Percentiles rank a stretch among this genome's conserved stretches.
Conservation (phyloP, 208 protist species). For the Acanthamoeba triangularis region DNA sequence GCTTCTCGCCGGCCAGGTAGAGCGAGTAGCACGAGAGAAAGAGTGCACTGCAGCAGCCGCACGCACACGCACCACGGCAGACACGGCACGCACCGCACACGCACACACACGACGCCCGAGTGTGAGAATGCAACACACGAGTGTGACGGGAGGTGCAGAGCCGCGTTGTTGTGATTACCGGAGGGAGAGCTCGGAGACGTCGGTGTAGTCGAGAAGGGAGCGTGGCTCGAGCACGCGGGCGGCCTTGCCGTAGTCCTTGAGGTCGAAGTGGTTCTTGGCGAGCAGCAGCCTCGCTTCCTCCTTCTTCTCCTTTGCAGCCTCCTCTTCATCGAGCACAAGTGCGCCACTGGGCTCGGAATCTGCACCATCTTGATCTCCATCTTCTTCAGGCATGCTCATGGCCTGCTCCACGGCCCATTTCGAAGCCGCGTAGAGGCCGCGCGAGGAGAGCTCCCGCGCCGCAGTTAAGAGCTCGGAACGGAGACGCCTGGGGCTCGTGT, state of each 20-base stretch:
- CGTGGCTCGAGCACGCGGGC: slow-evolving; percentile 57
- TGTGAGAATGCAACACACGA: background rate
- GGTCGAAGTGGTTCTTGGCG: slow-evolving; percentile 82
- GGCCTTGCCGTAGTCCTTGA: slow-evolving; percentile 76
- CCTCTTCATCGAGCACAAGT: background rate
- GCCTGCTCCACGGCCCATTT: slow-evolving; percentile 36
- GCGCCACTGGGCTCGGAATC: background rate
- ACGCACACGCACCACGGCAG: too few relatives aligned
- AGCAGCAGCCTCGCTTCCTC: slow-evolving; percentile 42
- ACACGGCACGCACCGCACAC: background rate
- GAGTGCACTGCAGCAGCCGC: background rate
- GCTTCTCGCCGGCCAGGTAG: slow-evolving; percentile 78
- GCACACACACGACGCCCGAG: background rate
- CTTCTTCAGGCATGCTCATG: background rate
- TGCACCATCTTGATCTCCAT: background rate
- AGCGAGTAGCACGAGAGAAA: background rate
- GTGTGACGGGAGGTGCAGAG: too few relatives aligned
- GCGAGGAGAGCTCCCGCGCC: background rate
- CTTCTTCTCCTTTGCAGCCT: background rate
- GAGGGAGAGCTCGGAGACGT: slow-evolving; percentile 31
- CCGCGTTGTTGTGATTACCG: background rate
- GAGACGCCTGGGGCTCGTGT: background rate
- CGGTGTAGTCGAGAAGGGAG: background rate
- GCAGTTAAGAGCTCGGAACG: background rate
- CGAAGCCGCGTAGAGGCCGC: background rate